A percentile compares a stretch with the other conserved stretches of the same genome.
phyloP scores from a whole-genome alignment of 371 early-diverging fungal genomes.

The Rhizopus stolonifer region DNA sequence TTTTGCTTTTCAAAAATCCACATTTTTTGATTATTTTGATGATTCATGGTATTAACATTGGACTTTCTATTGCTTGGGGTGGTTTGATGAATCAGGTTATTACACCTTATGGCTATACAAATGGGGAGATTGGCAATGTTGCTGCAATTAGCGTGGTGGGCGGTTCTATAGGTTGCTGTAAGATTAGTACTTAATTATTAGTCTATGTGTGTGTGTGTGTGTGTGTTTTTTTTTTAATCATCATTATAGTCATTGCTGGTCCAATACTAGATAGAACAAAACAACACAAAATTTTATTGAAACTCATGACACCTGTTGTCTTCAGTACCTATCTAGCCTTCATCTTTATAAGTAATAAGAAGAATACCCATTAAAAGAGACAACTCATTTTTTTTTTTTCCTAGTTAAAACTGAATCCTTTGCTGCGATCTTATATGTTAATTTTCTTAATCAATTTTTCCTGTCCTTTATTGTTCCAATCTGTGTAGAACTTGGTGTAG shows the following conservation, averaged over 20 bases:
- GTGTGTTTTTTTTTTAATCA: neutral
- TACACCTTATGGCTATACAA: slow-evolving; percentile 63
- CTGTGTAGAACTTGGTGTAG: slow-evolving; percentile 43
- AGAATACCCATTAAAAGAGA: neutral
- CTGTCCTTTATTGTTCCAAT: slow-evolving; percentile 43
- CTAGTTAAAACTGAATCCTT: slow-evolving; percentile 39
- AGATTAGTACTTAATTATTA: too few relatives aligned
- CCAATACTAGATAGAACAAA: slow-evolving; percentile 57
- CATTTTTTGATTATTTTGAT: slow-evolving; percentile 57
- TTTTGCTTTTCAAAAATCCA: slow-evolving; percentile 46
- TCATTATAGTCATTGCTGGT: slow-evolving; percentile 38
- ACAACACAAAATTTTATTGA: slow-evolving; percentile 46
- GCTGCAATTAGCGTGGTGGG: slow-evolving; percentile 58
- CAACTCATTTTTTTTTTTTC: neutral
- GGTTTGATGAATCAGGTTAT: slow-evolving; percentile 62
- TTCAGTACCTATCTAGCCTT: slow-evolving; percentile 51
- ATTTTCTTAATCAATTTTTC: slow-evolving; percentile 37
- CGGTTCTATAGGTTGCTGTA: slow-evolving; percentile 54
- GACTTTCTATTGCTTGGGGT: slow-evolving; percentile 63
- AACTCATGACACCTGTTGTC: slow-evolving; percentile 51
- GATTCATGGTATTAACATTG: slow-evolving; percentile 59
- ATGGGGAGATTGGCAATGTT: slow-evolving; percentile 59
- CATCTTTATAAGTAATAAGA: slow-evolving; percentile 44
- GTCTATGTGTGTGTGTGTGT: neutral
- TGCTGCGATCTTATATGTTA: slow-evolving; percentile 38